A percentile compares a stretch with the other conserved stretches of the same genome.
Evolutionary conservation across 2,329 filamentous ascomycete genomes (phyloP).

Genomic region (Hypoxylon sp.): DNA sequence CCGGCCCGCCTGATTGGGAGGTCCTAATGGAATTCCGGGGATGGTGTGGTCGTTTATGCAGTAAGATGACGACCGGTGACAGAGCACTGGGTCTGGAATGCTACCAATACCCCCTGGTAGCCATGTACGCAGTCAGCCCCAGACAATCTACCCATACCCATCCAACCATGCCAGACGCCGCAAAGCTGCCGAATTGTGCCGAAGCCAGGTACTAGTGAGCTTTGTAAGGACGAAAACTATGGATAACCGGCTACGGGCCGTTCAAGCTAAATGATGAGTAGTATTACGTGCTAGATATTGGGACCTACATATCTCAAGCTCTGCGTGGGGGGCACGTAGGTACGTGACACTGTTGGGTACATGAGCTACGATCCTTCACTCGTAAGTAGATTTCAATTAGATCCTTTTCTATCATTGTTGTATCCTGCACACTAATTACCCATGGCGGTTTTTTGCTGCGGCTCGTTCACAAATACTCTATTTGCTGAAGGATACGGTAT

Average conservation of each 20-base stretch:
- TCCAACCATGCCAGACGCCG: not conserved
- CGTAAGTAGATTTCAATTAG: not conserved
- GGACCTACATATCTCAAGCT: constrained; percentile 2
- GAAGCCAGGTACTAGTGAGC: not conserved
- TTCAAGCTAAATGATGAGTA: constrained; percentile 8
- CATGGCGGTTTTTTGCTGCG: too few species aligned
- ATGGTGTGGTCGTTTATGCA: not conserved
- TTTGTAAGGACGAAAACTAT: not conserved
- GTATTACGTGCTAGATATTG: not conserved
- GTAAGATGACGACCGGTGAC: not conserved
- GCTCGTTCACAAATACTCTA: too few species aligned
- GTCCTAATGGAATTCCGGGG: not conserved
- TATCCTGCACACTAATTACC: not conserved
- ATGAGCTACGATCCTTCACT: not conserved
- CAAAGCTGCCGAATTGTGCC: not conserved
- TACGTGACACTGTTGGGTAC: not conserved
- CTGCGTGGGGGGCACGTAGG: not conserved
- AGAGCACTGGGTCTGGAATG: constrained; percentile 3
- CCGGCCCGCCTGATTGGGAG: not conserved
- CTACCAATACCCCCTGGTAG: not conserved
- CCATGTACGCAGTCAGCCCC: constrained; percentile 3
- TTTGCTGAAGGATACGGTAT: too few species aligned
- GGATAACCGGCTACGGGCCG: constrained; percentile 3
- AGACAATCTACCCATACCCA: constrained; percentile 1
- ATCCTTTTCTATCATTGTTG: not conserved